Evolutionary conservation across 176 grass and related monocot genomes (phyloP).

Genomic region (Luzula sylvatica): DNA sequence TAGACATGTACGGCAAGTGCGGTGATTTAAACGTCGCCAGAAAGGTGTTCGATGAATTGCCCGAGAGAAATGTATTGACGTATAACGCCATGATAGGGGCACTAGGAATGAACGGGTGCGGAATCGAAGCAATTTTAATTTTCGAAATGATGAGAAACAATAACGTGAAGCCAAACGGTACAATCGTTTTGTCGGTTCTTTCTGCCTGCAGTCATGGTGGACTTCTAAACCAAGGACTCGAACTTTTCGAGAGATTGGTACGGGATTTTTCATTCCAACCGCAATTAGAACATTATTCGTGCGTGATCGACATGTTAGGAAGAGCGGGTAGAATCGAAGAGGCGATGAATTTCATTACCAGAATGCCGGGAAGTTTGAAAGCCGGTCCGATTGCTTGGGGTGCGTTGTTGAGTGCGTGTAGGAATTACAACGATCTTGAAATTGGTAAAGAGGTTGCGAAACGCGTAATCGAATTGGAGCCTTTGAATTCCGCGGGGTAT

Average conservation of each 20-base stretch:
- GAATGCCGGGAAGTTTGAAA: conserved; percentile 4
- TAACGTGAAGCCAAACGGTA: conserved; percentile 20
- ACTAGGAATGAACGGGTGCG: conserved; percentile 41
- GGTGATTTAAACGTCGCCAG: conserved; percentile 21
- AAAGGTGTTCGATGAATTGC: conserved; percentile 34
- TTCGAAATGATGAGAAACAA: conserved; percentile 23
- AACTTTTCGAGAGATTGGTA: conserved; percentile 26
- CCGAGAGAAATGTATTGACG: conserved; percentile 22
- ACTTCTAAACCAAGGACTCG: conserved; percentile 33
- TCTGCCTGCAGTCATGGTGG: conserved; percentile 46
- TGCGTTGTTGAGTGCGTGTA: conserved; percentile 43
- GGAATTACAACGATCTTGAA: conserved; percentile 14
- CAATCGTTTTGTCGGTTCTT: conserved; percentile 28
- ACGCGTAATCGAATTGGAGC: conserved; percentile 42
- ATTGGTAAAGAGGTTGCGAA: conserved; percentile 10
- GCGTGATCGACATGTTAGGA: conserved; percentile 41
- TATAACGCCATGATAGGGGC: conserved; percentile 59
- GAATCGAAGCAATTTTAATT: conserved; percentile 19
- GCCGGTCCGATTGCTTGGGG: conserved; percentile 32
- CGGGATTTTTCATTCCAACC: conserved; percentile 1
- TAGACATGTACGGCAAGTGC: conserved; percentile 50
- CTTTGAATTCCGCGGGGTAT: conserved; percentile 34
- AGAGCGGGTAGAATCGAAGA: conserved; percentile 25
- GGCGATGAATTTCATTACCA: conserved; percentile 21
- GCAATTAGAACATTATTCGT: conserved; percentile 30